These are phyloP conservation scores for Colletotrichum sp. DNA, from an alignment of 2,329 filamentous ascomycete species.

Conservation along the genomic window DNA sequence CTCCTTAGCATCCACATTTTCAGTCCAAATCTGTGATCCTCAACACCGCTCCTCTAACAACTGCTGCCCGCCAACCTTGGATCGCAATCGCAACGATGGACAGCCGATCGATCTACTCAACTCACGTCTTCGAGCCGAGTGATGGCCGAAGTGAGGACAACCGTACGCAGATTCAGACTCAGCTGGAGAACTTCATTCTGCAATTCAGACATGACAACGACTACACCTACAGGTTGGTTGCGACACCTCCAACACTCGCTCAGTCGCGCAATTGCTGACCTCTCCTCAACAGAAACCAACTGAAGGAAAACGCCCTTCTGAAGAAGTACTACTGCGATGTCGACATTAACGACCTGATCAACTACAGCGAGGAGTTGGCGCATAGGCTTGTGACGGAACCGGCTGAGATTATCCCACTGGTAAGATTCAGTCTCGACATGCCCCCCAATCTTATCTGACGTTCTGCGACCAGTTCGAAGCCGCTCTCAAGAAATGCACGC, in stretches of 20 bases:
- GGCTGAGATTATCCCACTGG: slow-evolving; percentile 88
- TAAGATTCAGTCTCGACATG: slow-evolving; percentile 48
- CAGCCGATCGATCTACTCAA: slow-evolving; percentile 83
- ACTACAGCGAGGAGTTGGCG: slow-evolving; percentile 93
- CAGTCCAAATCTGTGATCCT: slow-evolving; percentile 5
- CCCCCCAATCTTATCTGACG: not conserved
- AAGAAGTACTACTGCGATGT: slow-evolving; percentile 97
- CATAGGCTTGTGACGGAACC: slow-evolving; percentile 90
- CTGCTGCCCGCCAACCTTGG: not conserved
- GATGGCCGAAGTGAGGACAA: slow-evolving; percentile 72
- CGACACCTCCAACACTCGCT: not conserved
- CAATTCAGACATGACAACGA: slow-evolving; percentile 93
- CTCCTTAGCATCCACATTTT: slow-evolving; percentile 19
- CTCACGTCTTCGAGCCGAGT: slow-evolving; percentile 78
- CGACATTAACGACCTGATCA: slow-evolving; percentile 94
- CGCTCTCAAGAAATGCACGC: slow-evolving; percentile 89
- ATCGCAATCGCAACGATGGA: slow-evolving; percentile 65
- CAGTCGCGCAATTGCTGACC: slow-evolving; percentile 9
- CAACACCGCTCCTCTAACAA: slow-evolving; percentile 2
- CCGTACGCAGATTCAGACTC: slow-evolving; percentile 74
- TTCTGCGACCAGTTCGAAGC: slow-evolving; percentile 76
- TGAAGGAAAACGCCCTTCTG: slow-evolving; percentile 91
- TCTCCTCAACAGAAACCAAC: slow-evolving; percentile 75
- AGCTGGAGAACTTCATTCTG: slow-evolving; percentile 89
- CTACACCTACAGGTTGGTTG: slow-evolving; percentile 85